These are phyloP conservation scores for Fonsecaea pedrosoi DNA, from an alignment of 2,329 filamentous ascomycete species.

Conservation along the genomic window DNA sequence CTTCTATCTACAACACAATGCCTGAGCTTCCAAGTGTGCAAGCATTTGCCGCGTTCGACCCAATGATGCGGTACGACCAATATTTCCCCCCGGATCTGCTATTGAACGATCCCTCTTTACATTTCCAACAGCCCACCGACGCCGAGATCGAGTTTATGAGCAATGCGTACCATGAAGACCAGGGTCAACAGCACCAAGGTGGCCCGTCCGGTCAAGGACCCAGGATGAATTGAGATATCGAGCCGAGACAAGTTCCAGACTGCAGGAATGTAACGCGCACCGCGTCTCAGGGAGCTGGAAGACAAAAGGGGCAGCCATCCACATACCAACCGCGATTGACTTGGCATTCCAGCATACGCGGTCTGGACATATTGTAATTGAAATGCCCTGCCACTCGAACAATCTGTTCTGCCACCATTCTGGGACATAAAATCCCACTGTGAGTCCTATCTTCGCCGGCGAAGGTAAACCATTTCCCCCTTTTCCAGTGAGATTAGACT, in stretches of 20 bases:
- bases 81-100: constrained; percentile 33
- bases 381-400: constrained; percentile 18
- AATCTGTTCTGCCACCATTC: constrained; percentile 7
- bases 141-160: constrained; percentile 41
- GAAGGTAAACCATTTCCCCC: background rate
- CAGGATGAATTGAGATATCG: constrained; percentile 18
- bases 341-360: constrained; percentile 24
- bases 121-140: constrained; percentile 28
- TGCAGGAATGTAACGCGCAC: background rate
- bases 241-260: constrained; percentile 17
- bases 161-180: constrained; percentile 35
- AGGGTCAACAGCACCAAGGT: constrained; percentile 17
- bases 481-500: background rate
- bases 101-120: constrained; percentile 21
- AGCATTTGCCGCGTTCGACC: constrained; percentile 33
- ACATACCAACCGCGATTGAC: constrained; percentile 24
- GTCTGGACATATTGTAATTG: constrained; percentile 8
- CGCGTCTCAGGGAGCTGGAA: background rate
- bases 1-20: constrained; percentile 26
- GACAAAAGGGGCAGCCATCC: constrained; percentile 15
- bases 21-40: constrained; percentile 26
- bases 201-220: constrained; percentile 15
- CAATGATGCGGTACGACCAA: constrained; percentile 40
- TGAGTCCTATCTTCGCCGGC: constrained; percentile 13
- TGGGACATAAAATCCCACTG: constrained; percentile 2